Conservation (phyloP, 805 yeast genomes). For the Ascoidea rubescens region DNA sequence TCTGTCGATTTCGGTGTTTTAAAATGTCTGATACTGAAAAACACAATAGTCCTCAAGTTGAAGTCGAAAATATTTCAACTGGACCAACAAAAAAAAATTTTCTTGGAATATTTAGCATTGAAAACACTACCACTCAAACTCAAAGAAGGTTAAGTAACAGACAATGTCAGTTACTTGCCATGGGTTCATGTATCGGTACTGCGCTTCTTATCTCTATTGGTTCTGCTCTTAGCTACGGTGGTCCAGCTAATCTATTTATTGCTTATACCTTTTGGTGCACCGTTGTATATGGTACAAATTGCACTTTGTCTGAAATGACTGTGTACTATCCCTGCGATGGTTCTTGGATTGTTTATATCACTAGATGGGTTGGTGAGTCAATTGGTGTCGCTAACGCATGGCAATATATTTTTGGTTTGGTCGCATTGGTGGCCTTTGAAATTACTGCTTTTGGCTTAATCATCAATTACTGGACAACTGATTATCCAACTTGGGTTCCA, state of each 20-base stretch:
- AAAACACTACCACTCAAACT: too few relatives aligned
- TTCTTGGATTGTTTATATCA: constrained; percentile 63
- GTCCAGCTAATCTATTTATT: constrained; percentile 54
- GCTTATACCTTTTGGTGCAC: constrained; percentile 47
- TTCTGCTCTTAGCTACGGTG: constrained; percentile 45
- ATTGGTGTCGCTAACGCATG: constrained; percentile 65
- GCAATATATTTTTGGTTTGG: constrained; percentile 66
- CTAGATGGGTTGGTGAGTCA: constrained; percentile 64
- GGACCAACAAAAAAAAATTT: too few relatives aligned
- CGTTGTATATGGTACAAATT: too few relatives aligned
- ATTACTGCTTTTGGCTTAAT: constrained; percentile 69
- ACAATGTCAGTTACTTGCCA: constrained; percentile 57
- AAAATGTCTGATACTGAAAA: too few relatives aligned
- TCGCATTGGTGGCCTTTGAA: constrained; percentile 72
- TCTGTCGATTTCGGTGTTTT: too few relatives aligned
- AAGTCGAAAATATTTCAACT: too few relatives aligned
- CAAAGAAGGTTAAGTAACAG: constrained; percentile 42
- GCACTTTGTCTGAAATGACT: constrained; percentile 50
- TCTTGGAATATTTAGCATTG: too few relatives aligned
- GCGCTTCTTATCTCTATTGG: constrained; percentile 70
- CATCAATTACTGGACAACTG: constrained; percentile 72
- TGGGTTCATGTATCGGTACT: constrained; percentile 72
- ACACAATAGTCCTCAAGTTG: too few relatives aligned
- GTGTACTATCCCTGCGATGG: constrained; percentile 64
- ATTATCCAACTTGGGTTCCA: constrained; percentile 55